Conservation (phyloP, 805 yeast genomes). For the Saccharomycopsis selenospora region DNA sequence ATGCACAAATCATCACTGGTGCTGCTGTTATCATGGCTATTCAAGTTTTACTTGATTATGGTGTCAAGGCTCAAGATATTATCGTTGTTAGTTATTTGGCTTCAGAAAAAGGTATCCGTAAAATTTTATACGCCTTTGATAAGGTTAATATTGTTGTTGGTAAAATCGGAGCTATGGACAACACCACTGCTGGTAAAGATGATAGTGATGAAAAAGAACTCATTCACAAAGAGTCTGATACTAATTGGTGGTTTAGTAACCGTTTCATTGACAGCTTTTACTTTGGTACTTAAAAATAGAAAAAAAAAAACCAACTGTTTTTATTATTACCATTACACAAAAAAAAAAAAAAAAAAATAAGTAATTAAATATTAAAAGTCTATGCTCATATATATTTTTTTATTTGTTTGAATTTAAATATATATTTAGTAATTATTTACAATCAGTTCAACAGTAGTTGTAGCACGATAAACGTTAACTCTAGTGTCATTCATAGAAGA, state of each 20-base stretch:
- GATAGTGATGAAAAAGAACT: conserved; percentile 8
- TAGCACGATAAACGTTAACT: conserved; percentile 45
- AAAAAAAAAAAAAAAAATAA: too few relatives aligned
- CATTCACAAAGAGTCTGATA: conserved; percentile 37
- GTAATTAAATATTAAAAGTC: too few relatives aligned
- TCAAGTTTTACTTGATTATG: conserved; percentile 79
- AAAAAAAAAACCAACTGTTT: too few relatives aligned
- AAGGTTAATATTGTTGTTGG: conserved; percentile 64
- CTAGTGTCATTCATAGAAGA: conserved; percentile 71
- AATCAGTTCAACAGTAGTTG: not conserved
- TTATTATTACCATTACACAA: too few relatives aligned
- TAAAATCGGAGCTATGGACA: conserved; percentile 40
- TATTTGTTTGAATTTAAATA: too few relatives aligned
- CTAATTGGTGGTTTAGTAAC: conserved; percentile 53
- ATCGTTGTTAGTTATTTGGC: conserved; percentile 64
- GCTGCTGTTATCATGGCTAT: conserved; percentile 94
- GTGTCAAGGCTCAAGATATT: conserved; percentile 53
- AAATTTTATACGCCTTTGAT: conserved; percentile 71
- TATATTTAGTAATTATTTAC: too few relatives aligned
- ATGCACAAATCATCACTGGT: conserved; percentile 85
- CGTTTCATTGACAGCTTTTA: conserved; percentile 71
- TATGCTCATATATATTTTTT: too few relatives aligned
- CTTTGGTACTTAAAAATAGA: conserved; percentile 71
- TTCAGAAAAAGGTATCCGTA: conserved; percentile 69
- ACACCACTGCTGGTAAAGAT: conserved; percentile 19